Base-by-base conservation (phyloP, 2,329 filamentous ascomycete species). In the Sphaerulina musiva region DNA sequence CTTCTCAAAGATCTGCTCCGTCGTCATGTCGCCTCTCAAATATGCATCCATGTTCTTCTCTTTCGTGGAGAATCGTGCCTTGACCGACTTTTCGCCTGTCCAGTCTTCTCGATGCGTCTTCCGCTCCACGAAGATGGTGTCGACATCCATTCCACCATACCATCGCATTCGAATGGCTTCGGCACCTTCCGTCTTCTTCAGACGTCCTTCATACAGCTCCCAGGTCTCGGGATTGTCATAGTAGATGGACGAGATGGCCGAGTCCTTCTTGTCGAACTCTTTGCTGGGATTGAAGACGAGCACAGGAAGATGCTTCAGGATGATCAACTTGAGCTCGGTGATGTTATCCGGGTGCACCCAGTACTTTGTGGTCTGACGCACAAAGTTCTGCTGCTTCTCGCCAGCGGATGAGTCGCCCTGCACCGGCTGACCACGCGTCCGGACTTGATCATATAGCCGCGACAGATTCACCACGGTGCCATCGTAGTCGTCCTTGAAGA, bases 261-360 rank as follows among this genome's bases (percentile, higher is more conserved):
- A 86, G 69, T 98, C 93, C 61, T 89, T 83, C 52, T 81, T 79
- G 60, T 95, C 89, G 62, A 97, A 98, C 65, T 97, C 92, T 72
- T 98, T 98, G 76, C 85, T 95, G 11, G 92, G 80, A 69, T 97
- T 98, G 79, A 97, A 98, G 9, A 98, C 93, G 12, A 98, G 79
- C 7, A 98, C 93, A 0, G 93, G 93, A 59, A 98, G 78, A 76
- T 98, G 93, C 78, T 98, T 97, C 49, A 98, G 78, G 68, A 98
- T 91, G 68, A 98, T 92, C 71, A 98, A 84, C 77, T 98, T 98
- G 58, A 98, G 74, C 74, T 98, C 93, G 4, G 93, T 97, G 64
- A 98, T 93, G 68, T 98, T 98, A 73, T 97, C 93, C 2, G 88
- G 89, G 68, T 98, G 93, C 44, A 98, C 93, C 93, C 93, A 98